phyloP scores from a whole-genome alignment of 2,329 filamentous ascomycete species.

The Aureobasidium sp. region DNA sequence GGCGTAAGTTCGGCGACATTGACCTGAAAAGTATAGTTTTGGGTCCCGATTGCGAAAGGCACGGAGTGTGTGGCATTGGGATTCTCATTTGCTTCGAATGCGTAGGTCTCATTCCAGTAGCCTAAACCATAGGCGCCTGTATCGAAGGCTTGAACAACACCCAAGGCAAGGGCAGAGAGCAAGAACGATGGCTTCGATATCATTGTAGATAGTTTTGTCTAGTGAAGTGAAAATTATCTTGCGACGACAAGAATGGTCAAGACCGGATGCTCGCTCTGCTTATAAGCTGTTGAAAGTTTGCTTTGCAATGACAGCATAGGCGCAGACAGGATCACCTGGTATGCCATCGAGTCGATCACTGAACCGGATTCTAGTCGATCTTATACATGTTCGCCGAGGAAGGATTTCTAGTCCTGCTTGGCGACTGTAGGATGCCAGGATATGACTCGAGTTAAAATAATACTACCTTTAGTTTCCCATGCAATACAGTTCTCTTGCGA shows the following conservation, averaged over 20 bases:
- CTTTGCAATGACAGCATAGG: neutral
- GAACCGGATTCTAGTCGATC: neutral
- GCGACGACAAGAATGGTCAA: neutral
- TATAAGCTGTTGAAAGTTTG: neutral
- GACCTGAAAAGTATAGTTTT: neutral
- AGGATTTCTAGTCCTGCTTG: slow-evolving; percentile 1
- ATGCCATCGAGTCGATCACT: neutral
- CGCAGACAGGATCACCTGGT: neutral
- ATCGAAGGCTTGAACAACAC: neutral
- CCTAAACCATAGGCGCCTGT: neutral
- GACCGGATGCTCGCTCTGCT: neutral
- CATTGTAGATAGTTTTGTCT: neutral
- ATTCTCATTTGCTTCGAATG: neutral
- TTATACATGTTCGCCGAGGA: neutral
- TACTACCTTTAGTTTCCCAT: neutral
- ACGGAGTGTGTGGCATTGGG: neutral
- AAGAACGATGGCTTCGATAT: neutral
- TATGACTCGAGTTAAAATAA: neutral
- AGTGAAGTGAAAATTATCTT: neutral
- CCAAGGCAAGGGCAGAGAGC: neutral
- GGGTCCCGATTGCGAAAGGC: neutral
- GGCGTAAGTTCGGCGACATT: neutral
- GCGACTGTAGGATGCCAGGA: neutral
- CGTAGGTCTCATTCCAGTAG: neutral
- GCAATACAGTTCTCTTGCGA: neutral